Base-by-base conservation (phyloP, 2,329 filamentous ascomycete genomes). In the Scopulariopsis brevicaulis region DNA sequence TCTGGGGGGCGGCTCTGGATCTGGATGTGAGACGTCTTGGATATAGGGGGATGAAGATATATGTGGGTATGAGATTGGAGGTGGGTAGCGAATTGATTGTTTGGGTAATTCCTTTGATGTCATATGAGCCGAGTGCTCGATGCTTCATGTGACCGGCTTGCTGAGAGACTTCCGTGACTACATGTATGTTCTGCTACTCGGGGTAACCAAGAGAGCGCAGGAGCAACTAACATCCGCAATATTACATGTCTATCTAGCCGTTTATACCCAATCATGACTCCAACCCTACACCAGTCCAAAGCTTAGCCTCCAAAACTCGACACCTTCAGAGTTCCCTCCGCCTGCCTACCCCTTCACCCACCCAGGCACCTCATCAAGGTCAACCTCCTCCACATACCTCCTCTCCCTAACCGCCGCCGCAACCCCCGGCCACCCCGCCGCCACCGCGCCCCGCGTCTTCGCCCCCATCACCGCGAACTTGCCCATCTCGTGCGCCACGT, bases 401-500 rank as follows among this genome's bases (percentile, higher is more conserved):
- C 81, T 81, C 37, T 80, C 77, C 53, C 75, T 77, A 18, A 95
- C 80, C 0, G 86, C 85, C 59, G 83, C 77, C 79, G 86, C 90
- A 1, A 89, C 83, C 51, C 74, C 75, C 1, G 92, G 91, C 74
- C 93, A 96, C 0, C 89, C 89, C 1, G 86, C 87, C 37, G 76
- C 76, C 22, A 89, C 71, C 0, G 86, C 80, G 4, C 80, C 81
- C 62, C 80, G 81, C 60, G 79, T 79, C 74, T 85, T 87, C 25
- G 88, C 84, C 2, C 92, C 91, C 56, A 87, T 83, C 51, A 96
- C 89, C 14, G 90, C 91, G 66, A 96, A 91, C 54, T 88, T 85
- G 51, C 81, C 80, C 66, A 85, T 84, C 28, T 81, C 81, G 65
- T 95, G 90, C 18, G 88, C 89, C 32, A 96, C 80, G 66, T 92